Evolutionary conservation across 208 protist species (phyloP).

Genomic region (Leishmania turanica): DNA sequence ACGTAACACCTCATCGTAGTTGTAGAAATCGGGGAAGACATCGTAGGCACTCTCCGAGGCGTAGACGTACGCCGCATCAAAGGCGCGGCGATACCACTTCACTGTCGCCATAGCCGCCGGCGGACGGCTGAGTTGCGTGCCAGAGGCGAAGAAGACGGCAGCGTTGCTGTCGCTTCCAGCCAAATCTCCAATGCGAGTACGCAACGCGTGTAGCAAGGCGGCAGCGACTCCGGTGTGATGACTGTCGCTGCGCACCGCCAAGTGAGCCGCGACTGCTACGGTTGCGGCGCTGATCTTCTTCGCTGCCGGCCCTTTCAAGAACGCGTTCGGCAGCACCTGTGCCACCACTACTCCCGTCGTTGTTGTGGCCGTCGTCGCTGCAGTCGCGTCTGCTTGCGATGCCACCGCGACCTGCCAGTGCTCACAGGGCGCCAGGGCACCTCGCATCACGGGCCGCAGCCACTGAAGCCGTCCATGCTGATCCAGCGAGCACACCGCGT

Average conservation of each 20-base stretch:
- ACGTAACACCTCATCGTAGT: conserved; percentile 68
- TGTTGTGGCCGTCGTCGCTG: not conserved
- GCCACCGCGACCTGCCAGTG: conserved; percentile 31
- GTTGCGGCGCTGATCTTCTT: conserved; percentile 19
- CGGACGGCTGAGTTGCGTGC: conserved; percentile 40
- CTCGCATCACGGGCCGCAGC: conserved; percentile 32
- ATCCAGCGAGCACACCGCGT: conserved; percentile 21
- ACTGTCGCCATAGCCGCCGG: conserved; percentile 50
- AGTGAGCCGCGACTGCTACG: conserved; percentile 35
- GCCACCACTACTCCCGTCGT: conserved; percentile 29
- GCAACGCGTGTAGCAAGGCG: conserved; percentile 38
- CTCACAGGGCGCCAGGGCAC: conserved; percentile 3
- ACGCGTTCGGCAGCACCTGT: conserved; percentile 15
- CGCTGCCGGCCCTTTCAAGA: conserved; percentile 19
- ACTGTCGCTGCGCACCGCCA: conserved; percentile 35
- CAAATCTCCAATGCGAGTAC: conserved; percentile 4
- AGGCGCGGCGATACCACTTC: conserved; percentile 75
- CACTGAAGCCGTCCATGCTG: conserved; percentile 28
- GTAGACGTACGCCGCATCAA: conserved; percentile 47
- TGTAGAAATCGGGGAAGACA: conserved; percentile 76
- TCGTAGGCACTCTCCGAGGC: conserved; percentile 37
- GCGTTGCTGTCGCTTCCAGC: conserved; percentile 6
- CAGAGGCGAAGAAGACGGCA: conserved; percentile 54
- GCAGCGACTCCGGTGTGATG: conserved; percentile 38
- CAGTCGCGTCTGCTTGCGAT: conserved; percentile 1